Base-by-base conservation (phyloP, 352 stramenopile genomes). In the Phytophthora pinifolia region DNA sequence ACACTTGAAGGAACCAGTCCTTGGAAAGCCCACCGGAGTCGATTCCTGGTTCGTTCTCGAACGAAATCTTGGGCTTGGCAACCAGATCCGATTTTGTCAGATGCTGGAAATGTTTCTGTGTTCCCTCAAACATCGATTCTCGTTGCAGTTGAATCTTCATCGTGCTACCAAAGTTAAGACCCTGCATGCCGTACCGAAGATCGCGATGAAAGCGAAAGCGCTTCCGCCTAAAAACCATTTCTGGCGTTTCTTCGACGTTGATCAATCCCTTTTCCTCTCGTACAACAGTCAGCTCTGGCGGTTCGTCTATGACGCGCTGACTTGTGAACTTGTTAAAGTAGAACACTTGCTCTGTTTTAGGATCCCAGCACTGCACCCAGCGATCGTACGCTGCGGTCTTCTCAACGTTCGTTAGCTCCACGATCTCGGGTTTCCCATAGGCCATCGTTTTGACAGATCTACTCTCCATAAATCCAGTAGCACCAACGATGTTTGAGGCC, bases 321-420 rank as follows among this genome's bases (percentile, higher is more conserved):
- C 76, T 84, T 4, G 81, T 91, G 25, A 83, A 89, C 59, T 87
- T 87, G 65, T 96, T 92, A 67, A 94, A 96, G 65, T 86, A 96
- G 58, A 96, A 96, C 0, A 94, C 78, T 50, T 90, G 70, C 54
- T 95, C 83, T 8, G 82, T 74, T 55, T 86, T 88, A 30, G 73
- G 73, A 32, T 96, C 87, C 87, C 87, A 96, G 67, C 85, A 96
- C 54, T 92, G 83, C 9, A 94, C 74, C 87, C 87, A 96, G 0
- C 73, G 73, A 42, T 88, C 72, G 38, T 76, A 79, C 0, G 61
- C 57, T 32, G 59, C 44, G 13, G 38, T 70, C 39, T 77, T 57
- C 35, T 85, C 82, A 0, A 39, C 53, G 25, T 18, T 69, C 29
- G 63, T 73, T 8, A 92, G 71, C 31, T 89, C 79, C 17, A 91